A percentile compares a stretch with the other conserved stretches of the same genome.
Evolutionary conservation across 2,329 filamentous ascomycete genomes (phyloP).

Genomic region (Hyphodiscus sp.): DNA sequence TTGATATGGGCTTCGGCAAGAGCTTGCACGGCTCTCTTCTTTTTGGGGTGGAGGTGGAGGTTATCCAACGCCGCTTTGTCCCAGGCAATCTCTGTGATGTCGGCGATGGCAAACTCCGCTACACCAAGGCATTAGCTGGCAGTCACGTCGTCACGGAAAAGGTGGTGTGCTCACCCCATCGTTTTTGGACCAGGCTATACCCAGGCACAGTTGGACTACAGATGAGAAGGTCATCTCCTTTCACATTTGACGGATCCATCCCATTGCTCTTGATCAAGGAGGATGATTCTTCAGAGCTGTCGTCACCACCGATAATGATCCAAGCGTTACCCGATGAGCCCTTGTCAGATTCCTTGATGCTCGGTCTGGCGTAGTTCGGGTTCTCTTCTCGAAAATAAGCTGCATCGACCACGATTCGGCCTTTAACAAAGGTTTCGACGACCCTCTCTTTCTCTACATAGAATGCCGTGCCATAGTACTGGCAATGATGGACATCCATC

Average conservation of each 20-base stretch:
- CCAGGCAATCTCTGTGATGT: constrained; percentile 10
- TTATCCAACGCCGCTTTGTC: no score
- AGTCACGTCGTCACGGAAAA: no score
- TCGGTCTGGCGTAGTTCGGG: background rate
- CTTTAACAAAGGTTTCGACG: background rate
- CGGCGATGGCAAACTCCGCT: constrained; percentile 7
- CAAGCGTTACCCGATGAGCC: background rate
- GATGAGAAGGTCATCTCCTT: background rate
- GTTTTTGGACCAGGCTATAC: constrained; percentile 8
- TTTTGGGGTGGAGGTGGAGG: no score
- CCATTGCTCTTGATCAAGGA: no score
- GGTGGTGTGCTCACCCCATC: constrained; percentile 7
- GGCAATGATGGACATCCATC: background rate
- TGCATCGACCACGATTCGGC: background rate
- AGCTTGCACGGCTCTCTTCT: no score
- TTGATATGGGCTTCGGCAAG: no score
- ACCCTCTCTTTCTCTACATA: background rate
- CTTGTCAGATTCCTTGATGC: constrained; percentile 3
- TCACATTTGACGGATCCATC: no score
- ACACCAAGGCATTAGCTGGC: no score
- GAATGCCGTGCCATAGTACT: background rate
- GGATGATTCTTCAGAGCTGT: no score
- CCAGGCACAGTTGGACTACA: constrained; percentile 4
- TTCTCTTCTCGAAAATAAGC: background rate
- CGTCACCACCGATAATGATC: background rate